phyloP scores from a whole-genome alignment of 75 land plant species.

The Selaginella tamariscina region DNA sequence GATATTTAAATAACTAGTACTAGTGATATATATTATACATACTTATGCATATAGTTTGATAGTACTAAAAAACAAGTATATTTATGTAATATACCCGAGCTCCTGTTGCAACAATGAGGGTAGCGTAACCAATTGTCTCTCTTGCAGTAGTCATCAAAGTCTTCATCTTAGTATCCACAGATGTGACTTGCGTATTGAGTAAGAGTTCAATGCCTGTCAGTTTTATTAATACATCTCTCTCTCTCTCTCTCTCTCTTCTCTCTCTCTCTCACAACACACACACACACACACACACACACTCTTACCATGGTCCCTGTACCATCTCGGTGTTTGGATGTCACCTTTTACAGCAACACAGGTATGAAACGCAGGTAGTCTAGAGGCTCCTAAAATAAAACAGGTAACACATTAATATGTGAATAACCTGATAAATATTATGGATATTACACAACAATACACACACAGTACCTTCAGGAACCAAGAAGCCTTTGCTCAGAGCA shows the following conservation, averaged over 20 bases:
- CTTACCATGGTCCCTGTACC: constrained; percentile 92
- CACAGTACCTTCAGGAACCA: constrained; percentile 76
- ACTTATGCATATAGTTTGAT: too few species aligned
- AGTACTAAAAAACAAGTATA: constrained; percentile 1
- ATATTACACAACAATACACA: too few species aligned
- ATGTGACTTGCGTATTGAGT: constrained; percentile 57
- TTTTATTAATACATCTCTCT: neutral
- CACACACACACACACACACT: neutral
- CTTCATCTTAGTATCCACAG: constrained; percentile 57
- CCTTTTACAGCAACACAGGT: constrained; percentile 76
- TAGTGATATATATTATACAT: too few species aligned
- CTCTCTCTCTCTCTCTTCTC: too few species aligned
- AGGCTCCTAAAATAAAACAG: constrained; percentile 36
- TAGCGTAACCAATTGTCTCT: constrained; percentile 65
- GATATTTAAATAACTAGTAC: too few species aligned
- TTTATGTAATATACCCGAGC: constrained; percentile 54
- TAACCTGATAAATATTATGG: too few species aligned
- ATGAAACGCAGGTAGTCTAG: constrained; percentile 79
- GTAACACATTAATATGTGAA: too few species aligned
- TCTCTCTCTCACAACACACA: too few species aligned
- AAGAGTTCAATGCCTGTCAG: constrained; percentile 73
- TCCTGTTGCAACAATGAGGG: constrained; percentile 81
- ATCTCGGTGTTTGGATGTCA: constrained; percentile 70
- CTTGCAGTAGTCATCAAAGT: constrained; percentile 59
- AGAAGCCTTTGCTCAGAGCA: constrained; percentile 80